These are phyloP conservation scores for Hortiboletus flavorubellus DNA, from an alignment of 768 basidiomycete species.

Conservation along the genomic window DNA sequence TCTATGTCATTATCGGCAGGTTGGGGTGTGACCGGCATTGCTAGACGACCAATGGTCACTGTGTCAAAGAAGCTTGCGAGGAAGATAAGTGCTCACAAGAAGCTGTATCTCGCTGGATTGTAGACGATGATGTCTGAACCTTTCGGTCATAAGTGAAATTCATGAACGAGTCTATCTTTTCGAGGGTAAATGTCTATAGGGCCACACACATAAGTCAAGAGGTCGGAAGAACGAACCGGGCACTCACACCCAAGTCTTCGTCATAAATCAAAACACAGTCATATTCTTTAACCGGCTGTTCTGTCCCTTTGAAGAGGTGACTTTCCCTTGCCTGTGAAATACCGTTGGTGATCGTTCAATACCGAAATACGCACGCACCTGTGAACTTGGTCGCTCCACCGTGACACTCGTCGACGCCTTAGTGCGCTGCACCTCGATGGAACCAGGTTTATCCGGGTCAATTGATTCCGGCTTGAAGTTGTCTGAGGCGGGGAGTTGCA, in stretches of 20 bases:
- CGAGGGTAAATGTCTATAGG: conserved; percentile 62
- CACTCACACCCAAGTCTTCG: conserved; percentile 63
- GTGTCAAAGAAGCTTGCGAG: background rate
- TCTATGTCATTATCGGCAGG: conserved; percentile 30
- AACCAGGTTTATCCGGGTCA: conserved; percentile 61
- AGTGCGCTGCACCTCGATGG: conserved; percentile 56
- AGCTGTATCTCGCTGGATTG: conserved; percentile 11
- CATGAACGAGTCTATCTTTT: conserved; percentile 69
- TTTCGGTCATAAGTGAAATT: conserved; percentile 53
- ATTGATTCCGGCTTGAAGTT: conserved; percentile 74
- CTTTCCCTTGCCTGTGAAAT: conserved; percentile 46
- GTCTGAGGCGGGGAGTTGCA: conserved; percentile 41
- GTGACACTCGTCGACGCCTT: conserved; percentile 50
- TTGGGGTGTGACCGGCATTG: conserved; percentile 16
- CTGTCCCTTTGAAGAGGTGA: conserved; percentile 55
- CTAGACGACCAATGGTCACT: conserved; percentile 11
- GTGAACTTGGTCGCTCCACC: conserved; percentile 63
- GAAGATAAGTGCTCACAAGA: conserved; percentile 21
- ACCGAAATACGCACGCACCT: conserved; percentile 39
- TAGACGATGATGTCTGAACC: conserved; percentile 25
- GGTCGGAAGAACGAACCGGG: background rate
- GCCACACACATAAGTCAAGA: conserved; percentile 7
- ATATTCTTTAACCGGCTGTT: conserved; percentile 58
- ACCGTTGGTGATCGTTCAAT: background rate
- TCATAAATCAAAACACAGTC: conserved; percentile 83